Percentiles rank a stretch among this genome's conserved stretches.
phyloP scores from a whole-genome alignment of 1,284 basidiomycete species.

The Ceratobasidium sp. region DNA sequence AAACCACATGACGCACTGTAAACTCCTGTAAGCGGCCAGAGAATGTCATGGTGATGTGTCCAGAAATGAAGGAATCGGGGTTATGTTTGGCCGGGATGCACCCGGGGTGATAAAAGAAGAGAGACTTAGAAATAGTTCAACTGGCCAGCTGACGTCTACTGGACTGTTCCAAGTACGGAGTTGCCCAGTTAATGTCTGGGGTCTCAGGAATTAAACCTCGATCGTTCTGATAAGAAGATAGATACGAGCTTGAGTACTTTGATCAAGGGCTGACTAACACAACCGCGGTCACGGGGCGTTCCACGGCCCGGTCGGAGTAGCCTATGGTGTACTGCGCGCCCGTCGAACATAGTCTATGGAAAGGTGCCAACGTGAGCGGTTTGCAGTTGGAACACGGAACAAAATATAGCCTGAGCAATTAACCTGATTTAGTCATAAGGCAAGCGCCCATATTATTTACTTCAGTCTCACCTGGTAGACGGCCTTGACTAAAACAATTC shows the following conservation, averaged over 20 bases:
- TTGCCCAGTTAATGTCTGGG: no score
- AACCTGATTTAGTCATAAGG: no score
- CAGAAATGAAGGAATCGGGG: background rate
- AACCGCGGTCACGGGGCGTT: background rate
- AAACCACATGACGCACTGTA: slow-evolving; percentile 7
- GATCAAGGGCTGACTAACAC: background rate
- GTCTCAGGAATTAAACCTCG: background rate
- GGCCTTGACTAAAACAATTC: no score
- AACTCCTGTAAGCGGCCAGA: background rate
- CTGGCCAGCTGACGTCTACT: background rate
- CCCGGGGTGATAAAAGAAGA: background rate
- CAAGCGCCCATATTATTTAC: no score
- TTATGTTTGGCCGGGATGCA: background rate
- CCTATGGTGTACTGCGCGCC: no score
- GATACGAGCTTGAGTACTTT: background rate
- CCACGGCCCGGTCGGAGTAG: background rate
- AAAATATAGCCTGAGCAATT: no score
- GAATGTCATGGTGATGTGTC: background rate
- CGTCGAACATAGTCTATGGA: no score
- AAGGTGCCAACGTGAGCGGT: no score
- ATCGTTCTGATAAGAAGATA: background rate
- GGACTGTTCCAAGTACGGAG: background rate
- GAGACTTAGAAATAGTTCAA: background rate
- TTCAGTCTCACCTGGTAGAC: no score
- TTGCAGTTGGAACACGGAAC: no score